phyloP scores from a whole-genome alignment of 495 filamentous ascomycete genomes.

The Lasiosphaeria hispida region DNA sequence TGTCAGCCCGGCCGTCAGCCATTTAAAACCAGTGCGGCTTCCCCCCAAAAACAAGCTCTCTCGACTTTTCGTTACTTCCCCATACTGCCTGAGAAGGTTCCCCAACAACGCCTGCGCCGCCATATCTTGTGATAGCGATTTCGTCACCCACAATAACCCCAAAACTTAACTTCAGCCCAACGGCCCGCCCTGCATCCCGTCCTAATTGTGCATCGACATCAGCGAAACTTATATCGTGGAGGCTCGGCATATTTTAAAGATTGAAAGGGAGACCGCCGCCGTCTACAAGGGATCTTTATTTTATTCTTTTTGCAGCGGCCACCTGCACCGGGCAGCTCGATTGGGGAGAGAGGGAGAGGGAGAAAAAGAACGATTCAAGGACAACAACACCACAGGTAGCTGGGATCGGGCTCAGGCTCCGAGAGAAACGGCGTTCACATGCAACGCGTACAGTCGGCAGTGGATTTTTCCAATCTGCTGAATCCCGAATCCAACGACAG shows the following conservation, averaged over 20 bases:
- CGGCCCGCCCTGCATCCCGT: slow-evolving; percentile 7
- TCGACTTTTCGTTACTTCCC: slow-evolving; percentile 32
- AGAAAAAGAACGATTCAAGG: slow-evolving; percentile 1
- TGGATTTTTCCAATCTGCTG: slow-evolving; percentile 77
- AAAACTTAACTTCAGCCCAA: slow-evolving; percentile 3
- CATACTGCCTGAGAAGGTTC: slow-evolving; percentile 29
- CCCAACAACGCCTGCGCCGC: slow-evolving; percentile 27
- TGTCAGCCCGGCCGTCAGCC: slow-evolving; percentile 27
- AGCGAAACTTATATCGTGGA: background rate
- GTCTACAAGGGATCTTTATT: slow-evolving; percentile 1
- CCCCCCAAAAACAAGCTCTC: slow-evolving; percentile 30
- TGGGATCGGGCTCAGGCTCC: slow-evolving; percentile 8
- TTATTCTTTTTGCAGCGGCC: slow-evolving; percentile 11
- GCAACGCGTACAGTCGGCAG: slow-evolving; percentile 68
- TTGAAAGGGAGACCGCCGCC: background rate
- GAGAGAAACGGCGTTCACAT: slow-evolving; percentile 54
- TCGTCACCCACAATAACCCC: slow-evolving; percentile 13
- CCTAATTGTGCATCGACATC: background rate
- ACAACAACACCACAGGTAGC: slow-evolving; percentile 4
- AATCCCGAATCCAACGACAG: slow-evolving; percentile 53
- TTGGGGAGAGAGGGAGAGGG: slow-evolving; percentile 6
- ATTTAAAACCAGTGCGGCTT: slow-evolving; percentile 39
- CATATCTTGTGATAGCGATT: slow-evolving; percentile 12
- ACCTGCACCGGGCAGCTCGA: slow-evolving; percentile 28
- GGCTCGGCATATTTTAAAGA: background rate